These are phyloP conservation scores for Colletotrichum tofieldiae DNA, from an alignment of 2,329 filamentous ascomycete species.

Conservation along the genomic window DNA sequence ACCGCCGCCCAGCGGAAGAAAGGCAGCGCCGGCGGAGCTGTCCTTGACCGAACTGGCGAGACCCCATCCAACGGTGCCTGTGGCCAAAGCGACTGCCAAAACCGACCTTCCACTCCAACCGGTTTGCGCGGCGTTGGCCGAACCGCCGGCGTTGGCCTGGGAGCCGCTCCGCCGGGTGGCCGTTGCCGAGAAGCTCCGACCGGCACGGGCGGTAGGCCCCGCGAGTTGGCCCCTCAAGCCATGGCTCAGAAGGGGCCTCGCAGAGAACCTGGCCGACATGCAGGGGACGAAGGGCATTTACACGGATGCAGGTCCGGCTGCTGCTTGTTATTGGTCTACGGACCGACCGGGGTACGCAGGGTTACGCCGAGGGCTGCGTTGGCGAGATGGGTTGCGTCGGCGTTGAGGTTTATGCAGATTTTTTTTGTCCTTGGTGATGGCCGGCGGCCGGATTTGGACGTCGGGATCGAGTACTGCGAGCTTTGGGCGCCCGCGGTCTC, in stretches of 20 bases:
- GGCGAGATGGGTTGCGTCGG: slow-evolving; percentile 40
- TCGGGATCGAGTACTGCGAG: not conserved
- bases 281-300: slow-evolving; percentile 41
- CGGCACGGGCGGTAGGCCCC: slow-evolving; percentile 31
- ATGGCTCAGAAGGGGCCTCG: slow-evolving; percentile 48
- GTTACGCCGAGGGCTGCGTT: slow-evolving; percentile 34
- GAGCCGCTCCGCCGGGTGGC: slow-evolving; percentile 40
- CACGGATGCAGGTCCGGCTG: slow-evolving; percentile 18
- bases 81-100: slow-evolving; percentile 56
- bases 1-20: slow-evolving; percentile 45
- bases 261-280: slow-evolving; percentile 50
- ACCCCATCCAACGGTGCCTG: slow-evolving; percentile 60
- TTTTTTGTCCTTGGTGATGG: not conserved
- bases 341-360: slow-evolving; percentile 18
- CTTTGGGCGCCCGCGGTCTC: not conserved
- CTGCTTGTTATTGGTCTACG: slow-evolving; percentile 31
- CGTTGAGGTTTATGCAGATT: slow-evolving; percentile 24
- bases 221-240: slow-evolving; percentile 36
- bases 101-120: slow-evolving; percentile 54
- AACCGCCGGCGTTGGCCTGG: slow-evolving; percentile 6
- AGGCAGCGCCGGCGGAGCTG: slow-evolving; percentile 24
- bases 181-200: slow-evolving; percentile 46
- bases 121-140: slow-evolving; percentile 27
- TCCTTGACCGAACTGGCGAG: slow-evolving; percentile 51
- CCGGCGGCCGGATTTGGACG: not conserved